Base-by-base conservation (phyloP, 441 rosid species). In the Arabidopsis lyrata region DNA sequence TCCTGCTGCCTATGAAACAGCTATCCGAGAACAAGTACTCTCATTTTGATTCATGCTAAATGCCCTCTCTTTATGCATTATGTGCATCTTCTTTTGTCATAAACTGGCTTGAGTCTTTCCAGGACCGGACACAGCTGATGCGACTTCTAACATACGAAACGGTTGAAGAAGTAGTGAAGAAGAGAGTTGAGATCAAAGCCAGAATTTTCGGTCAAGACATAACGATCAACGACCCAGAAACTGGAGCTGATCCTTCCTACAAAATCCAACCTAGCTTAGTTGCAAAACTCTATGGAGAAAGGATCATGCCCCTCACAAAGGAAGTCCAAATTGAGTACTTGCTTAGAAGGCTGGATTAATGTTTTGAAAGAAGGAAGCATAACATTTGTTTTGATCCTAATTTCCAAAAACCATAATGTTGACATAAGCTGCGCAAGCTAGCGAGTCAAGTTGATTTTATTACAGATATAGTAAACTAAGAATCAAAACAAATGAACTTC, bases 171-270 rank as follows among this genome's bases (percentile, higher is more conserved):
- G 84, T 86, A 13, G 65, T 90, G 38, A 85, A 84, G 77, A 81
- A 78, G 78, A 84, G 97, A 76, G 97, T 90, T 54, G 91, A 85
- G 76, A 81, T 74, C 72, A 92, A 95, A 81, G 85, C 93, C 20
- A 86, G 70, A 66, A 81, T 86, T 14, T 95, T 82, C 0, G 90
- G 90, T 35, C 89, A 85, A 77, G 92, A 89, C 81, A 90, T 90
- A 62, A 82, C 72, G 0, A 78, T 77, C 55, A 68, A 73, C 29
- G 68, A 70, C n/a, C 79, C 83, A 15, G 80, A 73, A 53, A 58
- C 64, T 11, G 82, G 57, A 59, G 75, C 66, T 38, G 88, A 87
- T 20, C 94, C 90, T 0, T 86, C 84, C 6, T 90, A 78, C 88
- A 90, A 90, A 74, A 95, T 95, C 53, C 61, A 74, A 13, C 96